Base-by-base conservation (phyloP, 2,329 filamentous ascomycete genomes). In the Arthroderma uncinatum region DNA sequence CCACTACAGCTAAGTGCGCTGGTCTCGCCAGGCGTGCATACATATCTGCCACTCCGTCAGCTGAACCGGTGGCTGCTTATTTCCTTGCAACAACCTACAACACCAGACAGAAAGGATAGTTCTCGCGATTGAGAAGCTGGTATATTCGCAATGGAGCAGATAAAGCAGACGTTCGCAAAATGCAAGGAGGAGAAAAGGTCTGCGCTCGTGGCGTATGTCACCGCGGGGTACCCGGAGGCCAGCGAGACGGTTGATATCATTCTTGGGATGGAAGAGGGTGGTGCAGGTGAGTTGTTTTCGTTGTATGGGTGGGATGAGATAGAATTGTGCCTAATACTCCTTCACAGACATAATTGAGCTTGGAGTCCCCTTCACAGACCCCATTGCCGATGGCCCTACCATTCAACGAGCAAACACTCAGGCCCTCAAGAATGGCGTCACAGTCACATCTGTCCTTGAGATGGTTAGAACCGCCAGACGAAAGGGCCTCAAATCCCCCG, bases 321-420 rank as follows among this genome's bases (percentile, higher is more conserved):
- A 10, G 4, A 42, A 33, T 33, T 21, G n/a, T 10, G 16, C 12
- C 42, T 42, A 34, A 37, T 19, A 12, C n/a, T 28, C 21, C 47
- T 25, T 28, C 36, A 25, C 28, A 89, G 93, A 98, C 72, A 78
- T 98, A 60, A 94, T 98, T 67, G 93, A 98, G 74, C 83, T 98
- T 64, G 93, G 92, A 62, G 84, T 95, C 57, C 93, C 93, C 55
- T 98, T 98, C 76, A 96, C 92, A 67, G 93, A 98, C 71, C 93
- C 93, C 58, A 97, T 97, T 73, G 93, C 92, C 64, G 93, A 98
- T 73, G 93, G 93, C 28, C 93, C 93, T 36, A 96, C 91, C 3
- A 97, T 98, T 64, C 93, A 98, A 76, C 93, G 84, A 62, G 83
- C 93, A 63, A 98, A 98, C 75, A 96, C 89, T 40, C 83, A 84